Percentiles rank a stretch among this genome's conserved stretches.
phyloP scores from a whole-genome alignment of 805 yeast species.

The Wickerhamiella sorbophila region DNA sequence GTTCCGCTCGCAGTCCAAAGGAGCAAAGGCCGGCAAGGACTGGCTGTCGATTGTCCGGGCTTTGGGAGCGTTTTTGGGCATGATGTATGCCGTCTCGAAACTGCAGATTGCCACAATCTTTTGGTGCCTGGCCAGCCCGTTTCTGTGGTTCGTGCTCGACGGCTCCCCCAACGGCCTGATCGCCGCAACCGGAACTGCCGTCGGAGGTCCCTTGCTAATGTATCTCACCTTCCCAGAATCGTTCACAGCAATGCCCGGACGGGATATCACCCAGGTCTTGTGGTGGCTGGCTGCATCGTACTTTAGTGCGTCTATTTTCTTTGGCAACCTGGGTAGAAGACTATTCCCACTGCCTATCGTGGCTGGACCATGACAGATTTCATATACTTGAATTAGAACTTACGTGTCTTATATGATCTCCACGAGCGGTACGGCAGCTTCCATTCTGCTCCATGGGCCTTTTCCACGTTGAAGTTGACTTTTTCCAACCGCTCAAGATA shows the following conservation, averaged over 20 bases:
- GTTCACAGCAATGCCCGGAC: background rate
- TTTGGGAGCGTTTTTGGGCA: slow-evolving; percentile 28
- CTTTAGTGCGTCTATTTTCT: slow-evolving; percentile 26
- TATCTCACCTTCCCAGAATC: slow-evolving; percentile 8
- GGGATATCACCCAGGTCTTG: slow-evolving; percentile 2
- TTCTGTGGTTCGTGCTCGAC: slow-evolving; percentile 28
- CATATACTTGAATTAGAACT: slow-evolving; percentile 17
- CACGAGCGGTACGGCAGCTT: slow-evolving; percentile 48
- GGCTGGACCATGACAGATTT: background rate
- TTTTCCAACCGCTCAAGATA: slow-evolving; percentile 48
- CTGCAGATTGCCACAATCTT: slow-evolving; percentile 26
- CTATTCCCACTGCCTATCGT: slow-evolving; percentile 12
- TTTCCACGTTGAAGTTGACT: slow-evolving; percentile 47
- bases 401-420: slow-evolving; percentile 31
- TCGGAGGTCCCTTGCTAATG: slow-evolving; percentile 23
- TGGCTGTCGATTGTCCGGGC: slow-evolving; percentile 28
- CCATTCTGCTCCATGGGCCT: slow-evolving; percentile 43
- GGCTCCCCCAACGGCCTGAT: slow-evolving; percentile 26
- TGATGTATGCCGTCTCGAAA: slow-evolving; percentile 27
- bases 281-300: slow-evolving; percentile 12
- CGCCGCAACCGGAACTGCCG: slow-evolving; percentile 22
- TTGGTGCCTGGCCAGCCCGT: slow-evolving; percentile 28
- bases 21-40: slow-evolving; percentile 13
- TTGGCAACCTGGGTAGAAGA: slow-evolving; percentile 28
- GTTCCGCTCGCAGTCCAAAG: background rate